Evolutionary conservation across 768 basidiomycete species (phyloP).

Genomic region (Xanthoconium purpureum): DNA sequence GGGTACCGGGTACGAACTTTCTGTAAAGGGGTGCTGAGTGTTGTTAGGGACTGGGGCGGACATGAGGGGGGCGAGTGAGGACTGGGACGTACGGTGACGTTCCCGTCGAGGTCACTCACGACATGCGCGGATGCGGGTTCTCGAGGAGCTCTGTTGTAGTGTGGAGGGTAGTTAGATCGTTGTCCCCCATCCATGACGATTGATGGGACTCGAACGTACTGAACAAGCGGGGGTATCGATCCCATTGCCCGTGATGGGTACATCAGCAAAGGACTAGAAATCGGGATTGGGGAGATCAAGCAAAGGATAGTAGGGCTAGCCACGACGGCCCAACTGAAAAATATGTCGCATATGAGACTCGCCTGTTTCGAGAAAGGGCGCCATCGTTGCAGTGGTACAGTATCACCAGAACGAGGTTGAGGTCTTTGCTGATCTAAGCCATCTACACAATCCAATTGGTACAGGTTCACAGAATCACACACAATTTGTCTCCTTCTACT

Average conservation of each 20-base stretch:
- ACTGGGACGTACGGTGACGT: conserved; percentile 67
- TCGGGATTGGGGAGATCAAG: neutral
- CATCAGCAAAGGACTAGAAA: conserved; percentile 86
- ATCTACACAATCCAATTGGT: too few relatives aligned
- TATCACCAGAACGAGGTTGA: neutral
- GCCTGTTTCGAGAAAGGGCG: conserved; percentile 75
- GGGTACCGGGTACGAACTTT: conserved; percentile 87
- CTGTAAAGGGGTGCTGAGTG: too few relatives aligned
- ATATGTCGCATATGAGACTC: conserved; percentile 8
- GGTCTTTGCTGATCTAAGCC: conserved; percentile 1
- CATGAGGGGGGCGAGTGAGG: too few relatives aligned
- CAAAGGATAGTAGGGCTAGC: neutral
- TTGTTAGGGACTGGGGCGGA: too few relatives aligned
- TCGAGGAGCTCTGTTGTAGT: conserved; percentile 20
- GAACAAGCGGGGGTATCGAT: conserved; percentile 85
- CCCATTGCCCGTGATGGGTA: conserved; percentile 79
- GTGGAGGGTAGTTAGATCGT: neutral
- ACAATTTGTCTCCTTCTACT: too few relatives aligned
- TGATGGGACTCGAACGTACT: conserved; percentile 68
- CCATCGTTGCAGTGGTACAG: conserved; percentile 43
- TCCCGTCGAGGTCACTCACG: conserved; percentile 83
- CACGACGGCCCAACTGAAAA: neutral
- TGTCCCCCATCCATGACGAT: neutral
- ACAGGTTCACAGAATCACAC: neutral
- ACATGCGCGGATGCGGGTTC: conserved; percentile 72